Percentiles rank a stretch among this genome's conserved stretches.
phyloP scores from a whole-genome alignment of 2,329 filamentous ascomycete species.

The Coleophoma cylindrospora region DNA sequence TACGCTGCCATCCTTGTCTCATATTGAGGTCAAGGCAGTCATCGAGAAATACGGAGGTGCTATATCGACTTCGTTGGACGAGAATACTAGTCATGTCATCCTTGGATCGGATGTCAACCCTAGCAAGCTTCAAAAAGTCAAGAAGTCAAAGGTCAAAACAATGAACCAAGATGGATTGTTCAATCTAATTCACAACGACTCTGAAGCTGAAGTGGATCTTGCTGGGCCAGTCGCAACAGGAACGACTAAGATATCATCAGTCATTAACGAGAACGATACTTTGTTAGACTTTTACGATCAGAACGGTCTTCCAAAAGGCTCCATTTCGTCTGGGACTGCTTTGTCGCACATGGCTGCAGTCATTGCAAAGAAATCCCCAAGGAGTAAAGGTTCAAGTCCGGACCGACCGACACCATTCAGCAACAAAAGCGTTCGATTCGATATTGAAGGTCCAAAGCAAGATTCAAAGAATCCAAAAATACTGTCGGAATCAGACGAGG shows the following conservation, averaged over 20 bases:
- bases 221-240: constrained; percentile 3
- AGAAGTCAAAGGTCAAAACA: constrained; percentile 74
- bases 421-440: constrained; percentile 21
- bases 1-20: neutral
- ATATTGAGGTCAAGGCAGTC: neutral
- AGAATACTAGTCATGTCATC: neutral
- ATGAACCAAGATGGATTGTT: constrained; percentile 94
- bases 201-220: constrained; percentile 2
- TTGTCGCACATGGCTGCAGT: constrained; percentile 20
- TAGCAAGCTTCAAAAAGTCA: constrained; percentile 85
- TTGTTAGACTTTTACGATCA: constrained; percentile 25
- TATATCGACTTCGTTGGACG: neutral
- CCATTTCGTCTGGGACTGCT: constrained; percentile 22
- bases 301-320: constrained; percentile 24
- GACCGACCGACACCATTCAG: constrained; percentile 14
- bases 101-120: constrained; percentile 72
- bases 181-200: constrained; percentile 63
- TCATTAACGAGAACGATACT: constrained; percentile 19
- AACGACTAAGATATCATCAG: too few relatives aligned
- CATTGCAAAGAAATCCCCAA: constrained; percentile 12
- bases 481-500: constrained; percentile 1
- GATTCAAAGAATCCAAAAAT: constrained; percentile 5
- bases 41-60: neutral
- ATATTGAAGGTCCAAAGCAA: constrained; percentile 2
- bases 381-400: constrained; percentile 1